Percentiles rank a stretch among this genome's conserved stretches.
Evolutionary conservation across 805 yeast genomes (phyloP).

Genomic region (Candida fluviatilis): DNA sequence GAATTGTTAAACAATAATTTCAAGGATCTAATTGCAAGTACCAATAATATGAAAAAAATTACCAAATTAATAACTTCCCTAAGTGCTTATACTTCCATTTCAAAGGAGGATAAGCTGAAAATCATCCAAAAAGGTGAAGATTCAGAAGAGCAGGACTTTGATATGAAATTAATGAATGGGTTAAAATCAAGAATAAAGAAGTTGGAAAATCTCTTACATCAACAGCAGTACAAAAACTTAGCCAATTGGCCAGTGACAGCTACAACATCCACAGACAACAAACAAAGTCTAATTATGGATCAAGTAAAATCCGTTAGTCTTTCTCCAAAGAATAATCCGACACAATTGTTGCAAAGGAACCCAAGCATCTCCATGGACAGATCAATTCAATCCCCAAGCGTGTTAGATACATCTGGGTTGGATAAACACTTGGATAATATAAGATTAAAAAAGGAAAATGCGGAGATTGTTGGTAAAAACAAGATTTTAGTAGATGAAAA

Average conservation of each 20-base stretch:
- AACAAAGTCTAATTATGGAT: constrained; percentile 17
- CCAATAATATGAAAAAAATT: constrained; percentile 32
- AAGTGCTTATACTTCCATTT: constrained; percentile 22
- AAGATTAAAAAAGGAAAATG: constrained; percentile 29
- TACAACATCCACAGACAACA: constrained; percentile 1
- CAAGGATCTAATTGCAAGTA: constrained; percentile 40
- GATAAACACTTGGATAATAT: constrained; percentile 43
- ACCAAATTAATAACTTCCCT: constrained; percentile 29
- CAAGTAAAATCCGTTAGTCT: constrained; percentile 3
- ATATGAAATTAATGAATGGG: constrained; percentile 46
- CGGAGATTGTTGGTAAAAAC: constrained; percentile 14
- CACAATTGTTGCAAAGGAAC: constrained; percentile 21
- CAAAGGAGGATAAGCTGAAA: constrained; percentile 15
- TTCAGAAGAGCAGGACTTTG: constrained; percentile 27
- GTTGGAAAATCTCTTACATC: constrained; percentile 73
- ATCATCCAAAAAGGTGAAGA: constrained; percentile 12
- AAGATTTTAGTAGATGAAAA: constrained; percentile 9
- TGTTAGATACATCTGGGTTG: constrained; percentile 33
- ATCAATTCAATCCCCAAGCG: constrained; percentile 10
- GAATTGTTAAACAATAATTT: constrained; percentile 41
- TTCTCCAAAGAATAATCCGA: constrained; percentile 18
- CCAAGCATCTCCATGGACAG: constrained; percentile 2
- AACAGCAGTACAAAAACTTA: constrained; percentile 58
- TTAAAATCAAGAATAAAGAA: constrained; percentile 71
- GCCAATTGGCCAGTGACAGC: constrained; percentile 40